Evolutionary conservation across 2,329 filamentous ascomycete genomes (phyloP).

Genomic region (Phoma sp.): DNA sequence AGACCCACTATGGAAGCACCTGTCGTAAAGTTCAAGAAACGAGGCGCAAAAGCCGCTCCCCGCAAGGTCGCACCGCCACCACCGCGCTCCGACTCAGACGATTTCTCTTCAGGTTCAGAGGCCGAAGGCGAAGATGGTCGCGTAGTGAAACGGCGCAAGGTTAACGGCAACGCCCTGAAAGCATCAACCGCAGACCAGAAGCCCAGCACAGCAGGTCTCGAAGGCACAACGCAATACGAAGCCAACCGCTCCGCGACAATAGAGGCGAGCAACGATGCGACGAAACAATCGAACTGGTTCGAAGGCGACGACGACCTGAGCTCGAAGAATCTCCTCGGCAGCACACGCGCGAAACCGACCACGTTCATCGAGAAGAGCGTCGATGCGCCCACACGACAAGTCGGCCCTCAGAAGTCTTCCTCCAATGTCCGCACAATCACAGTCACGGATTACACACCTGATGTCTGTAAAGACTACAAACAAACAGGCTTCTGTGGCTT

Average conservation of each 20-base stretch:
- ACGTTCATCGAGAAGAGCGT: conserved; percentile 81
- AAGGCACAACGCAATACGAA: conserved; percentile 61
- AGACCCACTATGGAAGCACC: conserved; percentile 51
- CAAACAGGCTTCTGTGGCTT: conserved; percentile 71
- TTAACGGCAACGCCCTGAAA: conserved; percentile 69
- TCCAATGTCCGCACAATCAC: conserved; percentile 92
- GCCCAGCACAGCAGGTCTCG: conserved; percentile 44
- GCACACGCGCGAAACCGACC: conserved; percentile 55
- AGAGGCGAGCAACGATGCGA: conserved; percentile 80
- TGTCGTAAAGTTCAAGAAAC: conserved; percentile 83
- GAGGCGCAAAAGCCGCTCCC: conserved; percentile 77
- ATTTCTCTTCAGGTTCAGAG: conserved; percentile 75
- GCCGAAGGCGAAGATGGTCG: conserved; percentile 72
- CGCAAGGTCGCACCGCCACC: conserved; percentile 86
- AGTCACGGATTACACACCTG: conserved; percentile 86
- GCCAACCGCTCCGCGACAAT: conserved; percentile 70
- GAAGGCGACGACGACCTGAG: conserved; percentile 64
- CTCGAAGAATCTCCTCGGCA: conserved; percentile 66
- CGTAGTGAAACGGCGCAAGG: conserved; percentile 80
- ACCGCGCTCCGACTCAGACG: conserved; percentile 57
- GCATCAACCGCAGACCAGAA: conserved; percentile 67
- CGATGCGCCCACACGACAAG: conserved; percentile 70
- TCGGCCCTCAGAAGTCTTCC: conserved; percentile 87
- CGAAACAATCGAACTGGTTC: conserved; percentile 88
- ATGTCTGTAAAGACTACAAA: conserved; percentile 96